phyloP scores from a whole-genome alignment of 2,329 filamentous ascomycete genomes.

The Aspergillus sp. region DNA sequence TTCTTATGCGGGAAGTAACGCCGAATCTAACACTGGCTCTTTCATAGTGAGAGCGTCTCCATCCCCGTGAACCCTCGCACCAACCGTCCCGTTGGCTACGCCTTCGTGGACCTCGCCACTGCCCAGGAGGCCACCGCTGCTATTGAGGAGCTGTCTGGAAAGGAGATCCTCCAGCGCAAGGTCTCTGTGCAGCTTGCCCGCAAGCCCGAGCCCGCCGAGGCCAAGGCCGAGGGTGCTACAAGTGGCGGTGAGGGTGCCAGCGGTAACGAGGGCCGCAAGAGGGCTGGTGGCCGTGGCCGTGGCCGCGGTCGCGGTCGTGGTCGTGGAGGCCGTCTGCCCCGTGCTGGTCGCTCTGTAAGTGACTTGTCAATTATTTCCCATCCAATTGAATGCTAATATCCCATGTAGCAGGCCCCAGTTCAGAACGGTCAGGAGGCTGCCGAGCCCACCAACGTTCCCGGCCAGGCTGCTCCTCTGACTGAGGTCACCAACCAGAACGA shows the following conservation, averaged over 20 bases:
- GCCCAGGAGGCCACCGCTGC: slow-evolving; percentile 93
- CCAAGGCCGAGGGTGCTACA: slow-evolving; percentile 69
- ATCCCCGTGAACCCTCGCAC: slow-evolving; percentile 99
- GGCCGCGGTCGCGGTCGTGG: slow-evolving; percentile 66
- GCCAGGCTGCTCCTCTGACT: slow-evolving; percentile 21
- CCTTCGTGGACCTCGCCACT: slow-evolving; percentile 96
- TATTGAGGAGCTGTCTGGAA: slow-evolving; percentile 91
- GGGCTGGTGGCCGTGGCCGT: slow-evolving; percentile 63
- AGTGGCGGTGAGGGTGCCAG: slow-evolving; percentile 73
- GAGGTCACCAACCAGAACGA: slow-evolving; percentile 26
- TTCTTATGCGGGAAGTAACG: background rate
- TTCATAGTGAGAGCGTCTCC: slow-evolving; percentile 86
- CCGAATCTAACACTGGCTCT: slow-evolving; percentile 37
- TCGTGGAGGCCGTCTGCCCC: slow-evolving; percentile 68
- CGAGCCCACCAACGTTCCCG: slow-evolving; percentile 25
- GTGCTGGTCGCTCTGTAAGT: slow-evolving; percentile 61
- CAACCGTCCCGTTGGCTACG: slow-evolving; percentile 96
- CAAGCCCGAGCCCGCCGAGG: slow-evolving; percentile 85
- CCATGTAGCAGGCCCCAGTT: slow-evolving; percentile 20
- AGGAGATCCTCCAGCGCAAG: slow-evolving; percentile 98
- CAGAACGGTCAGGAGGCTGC: slow-evolving; percentile 29
- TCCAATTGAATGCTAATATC: background rate
- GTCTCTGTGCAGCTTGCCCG: slow-evolving; percentile 98
- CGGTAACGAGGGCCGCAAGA: slow-evolving; percentile 64
- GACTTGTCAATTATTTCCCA: slow-evolving; percentile 2